phyloP scores from a whole-genome alignment of 176 grass and related monocot species.

The Ensete glaucum region DNA sequence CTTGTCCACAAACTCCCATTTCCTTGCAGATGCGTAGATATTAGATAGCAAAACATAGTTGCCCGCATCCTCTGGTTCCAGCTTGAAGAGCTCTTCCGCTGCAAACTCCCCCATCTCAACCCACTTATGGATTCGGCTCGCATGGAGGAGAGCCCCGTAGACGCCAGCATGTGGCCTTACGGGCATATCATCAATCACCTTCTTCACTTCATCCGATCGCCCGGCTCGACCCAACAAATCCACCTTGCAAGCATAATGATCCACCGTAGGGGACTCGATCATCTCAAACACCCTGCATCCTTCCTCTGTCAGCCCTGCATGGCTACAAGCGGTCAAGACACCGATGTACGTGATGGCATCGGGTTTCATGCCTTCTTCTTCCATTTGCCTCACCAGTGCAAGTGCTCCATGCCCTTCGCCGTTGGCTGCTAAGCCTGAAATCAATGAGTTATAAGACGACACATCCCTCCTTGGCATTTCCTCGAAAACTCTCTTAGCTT shows the following conservation, averaged over 20 bases:
- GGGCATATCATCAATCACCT: constrained; percentile 13
- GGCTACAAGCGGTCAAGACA: constrained; percentile 19
- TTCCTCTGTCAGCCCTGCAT: constrained; percentile 9
- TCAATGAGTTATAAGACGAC: constrained; percentile 15
- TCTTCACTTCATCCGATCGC: constrained; percentile 6
- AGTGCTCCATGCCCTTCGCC: constrained; percentile 1
- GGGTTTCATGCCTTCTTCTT: constrained; percentile 11
- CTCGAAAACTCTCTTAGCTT: constrained; percentile 8
- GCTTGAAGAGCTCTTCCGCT: constrained; percentile 9
- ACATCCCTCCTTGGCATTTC: constrained; percentile 14
- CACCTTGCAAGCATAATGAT: constrained; percentile 25
- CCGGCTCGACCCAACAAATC: constrained; percentile 15
- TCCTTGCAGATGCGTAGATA: constrained; percentile 11
- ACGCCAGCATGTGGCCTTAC: constrained; percentile 18
- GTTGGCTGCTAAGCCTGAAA: constrained; percentile 14
- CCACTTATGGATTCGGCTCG: not conserved
- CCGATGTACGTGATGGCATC: constrained; percentile 12
- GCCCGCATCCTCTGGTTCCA: constrained; percentile 20
- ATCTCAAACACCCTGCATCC: constrained; percentile 13
- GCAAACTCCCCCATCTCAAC: constrained; percentile 13
- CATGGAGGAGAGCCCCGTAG: constrained; percentile 16
- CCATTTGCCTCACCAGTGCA: constrained; percentile 2
- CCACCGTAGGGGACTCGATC: not conserved
- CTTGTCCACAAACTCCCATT: constrained; percentile 16
- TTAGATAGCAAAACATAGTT: constrained; percentile 24